Evolutionary conservation across 1,284 basidiomycete genomes (phyloP), one percentile per base, ranked within the genome.

Genomic region (Leccinum pallidistipes): DNA sequence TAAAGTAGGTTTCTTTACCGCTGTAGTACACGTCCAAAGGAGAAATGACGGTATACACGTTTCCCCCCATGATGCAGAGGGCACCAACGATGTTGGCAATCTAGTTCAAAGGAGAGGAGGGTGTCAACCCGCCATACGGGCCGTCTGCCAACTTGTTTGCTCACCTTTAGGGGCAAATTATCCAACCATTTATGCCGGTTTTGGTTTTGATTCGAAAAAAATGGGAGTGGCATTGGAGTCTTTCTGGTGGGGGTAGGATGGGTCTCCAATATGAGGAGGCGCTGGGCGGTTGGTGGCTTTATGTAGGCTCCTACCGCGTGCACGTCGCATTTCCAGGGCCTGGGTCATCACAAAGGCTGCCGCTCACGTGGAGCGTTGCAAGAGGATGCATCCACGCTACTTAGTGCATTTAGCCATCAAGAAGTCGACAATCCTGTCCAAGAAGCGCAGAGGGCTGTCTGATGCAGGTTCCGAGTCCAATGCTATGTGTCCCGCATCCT

Each of bases 1-100:
- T 95, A 65, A 97, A 81, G 77, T 95, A 97, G n/a, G 94, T 96
- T 69, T 91, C 86, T 76, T 88, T 92, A 53, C 83, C 86, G 52
- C 79, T 77, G 70, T 80, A 84, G 76, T 91, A 91, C 52, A 86
- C 81, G 65, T 85, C 86, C 55, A 80, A 80, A 1, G 90, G 90
- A 4, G 86, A 84, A 12, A 92, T 86, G 63, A 94, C 83, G 24
- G 87, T 87, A 80, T 95, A 97, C 62, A 94, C 83, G 75, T 95
- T 96, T 64, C 88, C 90, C 38, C 92, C 91, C 51, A 94, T 81
- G 77, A 95, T 91, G 67, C 92, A 74, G 71, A 92, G 75, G 70
- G 91, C 93, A 47, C 87, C 85, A 65, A 92, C 60, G 52, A 95
- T 80, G 75, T 97, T 97, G 70, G 86, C 80, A 65, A 95, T 80